Conservation (phyloP, 495 filamentous ascomycete genomes). For the Aspergillus sclerotiicarbonarius region DNA sequence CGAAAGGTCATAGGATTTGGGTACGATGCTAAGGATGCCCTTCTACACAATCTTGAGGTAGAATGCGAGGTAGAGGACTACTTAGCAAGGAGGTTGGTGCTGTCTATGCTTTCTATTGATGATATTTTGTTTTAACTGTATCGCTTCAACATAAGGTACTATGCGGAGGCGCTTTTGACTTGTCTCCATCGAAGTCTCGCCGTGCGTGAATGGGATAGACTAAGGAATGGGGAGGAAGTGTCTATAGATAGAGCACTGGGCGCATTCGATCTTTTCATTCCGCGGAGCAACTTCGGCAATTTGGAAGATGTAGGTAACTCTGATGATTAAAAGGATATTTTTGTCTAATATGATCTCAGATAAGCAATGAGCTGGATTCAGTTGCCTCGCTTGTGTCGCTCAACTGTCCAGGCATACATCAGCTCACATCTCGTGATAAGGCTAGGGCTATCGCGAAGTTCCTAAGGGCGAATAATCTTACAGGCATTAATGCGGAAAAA, state of each 20-base stretch:
- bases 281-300: slow-evolving; percentile 66
- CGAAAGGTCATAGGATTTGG: slow-evolving; percentile 67
- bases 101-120: slow-evolving; percentile 10
- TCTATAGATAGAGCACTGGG: slow-evolving; percentile 72
- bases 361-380: slow-evolving; percentile 59
- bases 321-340: neutral
- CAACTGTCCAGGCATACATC: slow-evolving; percentile 48
- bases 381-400: slow-evolving; percentile 54
- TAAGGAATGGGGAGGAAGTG: slow-evolving; percentile 49
- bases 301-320: slow-evolving; percentile 61
- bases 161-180: slow-evolving; percentile 67
- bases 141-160: slow-evolving; percentile 55
- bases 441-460: slow-evolving; percentile 65
- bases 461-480: slow-evolving; percentile 62
- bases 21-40: slow-evolving; percentile 84
- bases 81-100: slow-evolving; percentile 71
- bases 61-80: slow-evolving; percentile 66
- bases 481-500: slow-evolving; percentile 59
- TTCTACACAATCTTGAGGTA: slow-evolving; percentile 62
- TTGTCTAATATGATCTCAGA: slow-evolving; percentile 37
- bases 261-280: slow-evolving; percentile 84
- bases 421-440: slow-evolving; percentile 58
- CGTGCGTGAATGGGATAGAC: slow-evolving; percentile 68
- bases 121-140: slow-evolving; percentile 7
- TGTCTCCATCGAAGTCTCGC: slow-evolving; percentile 80